Percentiles rank a stretch among this genome's conserved stretches.
phyloP scores from a whole-genome alignment of 192 early-diverging fungal genomes.

The Spizellomyces sp. region DNA sequence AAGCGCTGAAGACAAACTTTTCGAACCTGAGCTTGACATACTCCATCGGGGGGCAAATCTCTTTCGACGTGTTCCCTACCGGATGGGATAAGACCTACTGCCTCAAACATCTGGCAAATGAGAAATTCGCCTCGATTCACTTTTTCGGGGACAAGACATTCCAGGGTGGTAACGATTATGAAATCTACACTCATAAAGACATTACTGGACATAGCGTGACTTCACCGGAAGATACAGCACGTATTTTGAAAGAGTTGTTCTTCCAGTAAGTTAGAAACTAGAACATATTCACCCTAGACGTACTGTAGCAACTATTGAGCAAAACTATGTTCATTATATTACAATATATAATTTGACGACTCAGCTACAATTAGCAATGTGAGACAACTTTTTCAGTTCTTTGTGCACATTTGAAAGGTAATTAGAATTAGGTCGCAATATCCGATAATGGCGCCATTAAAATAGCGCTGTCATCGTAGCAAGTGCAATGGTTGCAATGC shows the following conservation, averaged over 20 bases:
- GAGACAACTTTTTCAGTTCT: too few relatives aligned
- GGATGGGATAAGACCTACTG: slow-evolving; percentile 99
- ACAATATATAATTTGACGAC: too few relatives aligned
- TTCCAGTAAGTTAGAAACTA: slow-evolving; percentile 22
- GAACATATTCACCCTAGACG: neutral
- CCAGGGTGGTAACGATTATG: slow-evolving; percentile 97
- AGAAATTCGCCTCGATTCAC: slow-evolving; percentile 89
- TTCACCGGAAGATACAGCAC: slow-evolving; percentile 81
- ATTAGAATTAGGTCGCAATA: too few relatives aligned
- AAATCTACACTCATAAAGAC: slow-evolving; percentile 83
- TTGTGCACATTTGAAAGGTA: too few relatives aligned
- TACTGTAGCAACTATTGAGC: too few relatives aligned
- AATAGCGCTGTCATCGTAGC: too few relatives aligned
- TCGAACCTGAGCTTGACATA: slow-evolving; percentile 84
- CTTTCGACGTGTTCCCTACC: slow-evolving; percentile 97
- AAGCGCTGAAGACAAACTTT: slow-evolving; percentile 79
- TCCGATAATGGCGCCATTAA: too few relatives aligned
- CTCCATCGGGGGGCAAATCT: slow-evolving; percentile 99
- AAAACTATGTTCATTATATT: too few relatives aligned
- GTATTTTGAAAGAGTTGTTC: slow-evolving; percentile 80
- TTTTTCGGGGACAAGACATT: slow-evolving; percentile 99
- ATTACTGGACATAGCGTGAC: slow-evolving; percentile 87
- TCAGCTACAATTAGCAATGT: too few relatives aligned
- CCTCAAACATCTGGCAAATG: slow-evolving; percentile 81
- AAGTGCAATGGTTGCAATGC: too few relatives aligned